Conservation (phyloP, 2,329 filamentous ascomycete species). For the Aureobasidium lini region DNA sequence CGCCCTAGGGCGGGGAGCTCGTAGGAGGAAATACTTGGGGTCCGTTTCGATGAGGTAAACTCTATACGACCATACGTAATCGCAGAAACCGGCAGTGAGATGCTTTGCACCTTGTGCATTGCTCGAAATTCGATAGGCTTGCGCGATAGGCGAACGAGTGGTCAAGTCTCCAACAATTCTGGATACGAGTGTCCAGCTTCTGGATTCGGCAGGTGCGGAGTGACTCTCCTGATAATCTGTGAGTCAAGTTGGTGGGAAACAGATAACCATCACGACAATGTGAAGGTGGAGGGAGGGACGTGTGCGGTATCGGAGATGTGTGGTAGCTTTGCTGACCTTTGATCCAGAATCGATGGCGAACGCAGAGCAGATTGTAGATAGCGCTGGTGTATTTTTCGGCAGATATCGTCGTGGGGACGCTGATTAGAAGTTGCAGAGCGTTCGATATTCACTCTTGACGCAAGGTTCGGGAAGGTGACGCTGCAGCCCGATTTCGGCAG, state of each 20-base stretch:
- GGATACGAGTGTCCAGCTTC: background rate
- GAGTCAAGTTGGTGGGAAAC: background rate
- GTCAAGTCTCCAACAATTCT: background rate
- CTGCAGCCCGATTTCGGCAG: background rate
- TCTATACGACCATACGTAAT: background rate
- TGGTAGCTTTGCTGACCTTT: background rate
- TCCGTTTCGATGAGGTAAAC: background rate
- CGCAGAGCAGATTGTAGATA: no score
- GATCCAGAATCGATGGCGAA: background rate
- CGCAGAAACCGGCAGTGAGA: background rate
- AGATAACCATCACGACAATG: background rate
- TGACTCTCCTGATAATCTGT: background rate
- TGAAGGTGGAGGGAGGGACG: background rate
- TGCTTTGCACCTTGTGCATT: background rate
- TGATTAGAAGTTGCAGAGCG: no score
- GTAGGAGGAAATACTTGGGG: background rate
- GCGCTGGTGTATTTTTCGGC: no score
- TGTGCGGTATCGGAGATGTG: background rate
- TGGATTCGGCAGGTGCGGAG: background rate
- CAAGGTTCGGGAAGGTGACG: no score
- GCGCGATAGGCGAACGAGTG: background rate
- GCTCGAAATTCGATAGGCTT: background rate
- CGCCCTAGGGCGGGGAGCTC: background rate
- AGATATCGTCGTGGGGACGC: no score
- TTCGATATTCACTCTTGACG: no score